Base-by-base conservation (phyloP, 148 eudicot genomes). In the Vaccinium myrtillus region DNA sequence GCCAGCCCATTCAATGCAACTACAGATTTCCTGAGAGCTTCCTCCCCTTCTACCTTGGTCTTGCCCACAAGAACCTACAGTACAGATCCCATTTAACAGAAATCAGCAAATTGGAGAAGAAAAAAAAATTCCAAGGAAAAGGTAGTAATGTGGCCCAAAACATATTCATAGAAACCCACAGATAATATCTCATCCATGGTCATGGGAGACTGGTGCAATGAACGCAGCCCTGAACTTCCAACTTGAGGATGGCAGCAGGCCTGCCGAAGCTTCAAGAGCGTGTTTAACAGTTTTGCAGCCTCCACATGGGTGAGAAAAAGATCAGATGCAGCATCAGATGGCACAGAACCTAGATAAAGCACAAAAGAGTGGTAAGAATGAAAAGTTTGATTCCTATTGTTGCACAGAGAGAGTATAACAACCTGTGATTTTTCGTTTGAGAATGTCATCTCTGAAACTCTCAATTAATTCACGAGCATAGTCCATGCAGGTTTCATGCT, bases 181-280 rank as follows among this genome's bases (percentile, higher is more conserved):
- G 91, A 92, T 81, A 94, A 79, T 78, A 94, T 93, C 91, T 96
- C 99, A 85, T 94, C 99, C 99, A 96, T 96, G 85, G 97, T 95
- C 98, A 96, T 94, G 86, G 99, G 99, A 86, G 98, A 88, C 77
- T 89, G 95, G 65, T 96, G 97, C 87, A 96, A 85, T 82, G 99
- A 89, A 79, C 95, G 95, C 71, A 96, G 49, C 69, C 99, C 98
- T 84, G 97, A 94, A 89, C 98, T 94, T 86, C 99, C 99, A 85
- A 96, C 98, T 93, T 96, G 99, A 88, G 99, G 99, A 89, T 96
- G 99, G 86, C 99, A 96, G 86, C 99, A 96, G 30, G 99, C 98
- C 91, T 96, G 99, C 54, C 99, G 94, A 89, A 96, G 98, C 94
- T 95, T 96, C 88, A 95, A 85, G 90, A 96, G 98, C 51, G 99